Base-by-base conservation (phyloP, 805 yeast genomes). In the Metschnikowia drakensbergensis region DNA sequence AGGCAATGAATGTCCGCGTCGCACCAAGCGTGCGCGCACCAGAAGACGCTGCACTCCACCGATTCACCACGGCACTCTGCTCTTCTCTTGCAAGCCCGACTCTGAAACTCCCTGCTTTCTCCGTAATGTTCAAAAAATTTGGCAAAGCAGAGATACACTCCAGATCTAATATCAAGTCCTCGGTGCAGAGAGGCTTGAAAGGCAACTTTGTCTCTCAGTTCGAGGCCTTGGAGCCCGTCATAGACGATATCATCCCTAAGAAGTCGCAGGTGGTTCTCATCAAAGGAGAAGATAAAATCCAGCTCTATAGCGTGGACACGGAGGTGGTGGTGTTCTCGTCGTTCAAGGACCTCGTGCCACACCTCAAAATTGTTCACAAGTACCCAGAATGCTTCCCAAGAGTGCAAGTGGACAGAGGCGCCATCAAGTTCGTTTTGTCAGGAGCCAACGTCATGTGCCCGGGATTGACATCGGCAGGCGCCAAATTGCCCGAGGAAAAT, bases 391-490 rank as follows among this genome's bases (percentile, higher is more conserved):
- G 84, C 33, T 91, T 91, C 70, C 97, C 97, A 23, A 71, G 79
- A 32, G 95, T 91, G 38, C 87, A 83, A 62, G 97, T 92, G 9
- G 98, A 91, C 61, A 79, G 97, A 64, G 98, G 98, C 49, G 98
- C 98, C 45, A 91, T 91, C 65, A 91, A 91, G 67, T 91, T 91
- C 62, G 94, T 91, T 26, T 71, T 91, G n/a, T 85, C 96, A 3
- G 98, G 97, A 48, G 97, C 97, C 28, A 91, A 91, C 62, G 87
- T 91, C 61, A 91, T 91, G 98, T 91, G 97, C 68, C 96, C 96
- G 3, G 97, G 97, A 17, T 76, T 89, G 54, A 89, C 96, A 0
- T 83, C 94, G 17, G 76, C 84, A 2, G 96, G 97, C 37, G 97
- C 96, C 22, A 68, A 70, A 46, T 72, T 90, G 52, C 96, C 97